Evolutionary conservation across 441 rosid genomes (phyloP).

Genomic region (Daphne laureola): DNA sequence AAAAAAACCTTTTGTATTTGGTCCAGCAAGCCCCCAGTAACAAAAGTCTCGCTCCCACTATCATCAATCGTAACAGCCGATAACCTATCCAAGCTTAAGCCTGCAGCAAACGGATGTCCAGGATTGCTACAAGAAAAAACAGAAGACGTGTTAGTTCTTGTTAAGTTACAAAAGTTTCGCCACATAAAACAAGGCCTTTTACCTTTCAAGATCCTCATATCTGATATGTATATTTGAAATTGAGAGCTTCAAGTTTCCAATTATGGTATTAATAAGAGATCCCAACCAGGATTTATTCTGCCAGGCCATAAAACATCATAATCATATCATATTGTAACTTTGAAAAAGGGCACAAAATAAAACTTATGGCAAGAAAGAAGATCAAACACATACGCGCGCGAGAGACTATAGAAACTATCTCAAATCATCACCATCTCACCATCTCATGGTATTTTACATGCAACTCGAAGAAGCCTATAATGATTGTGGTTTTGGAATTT

Average conservation of each 20-base stretch:
- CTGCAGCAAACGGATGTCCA: slow-evolving; percentile 90
- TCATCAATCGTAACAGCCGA: slow-evolving; percentile 93
- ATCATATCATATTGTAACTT: too few species aligned
- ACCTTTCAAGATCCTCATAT: slow-evolving; percentile 99
- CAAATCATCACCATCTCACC: too few species aligned
- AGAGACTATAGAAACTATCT: too few species aligned
- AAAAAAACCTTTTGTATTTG: slow-evolving; percentile 63
- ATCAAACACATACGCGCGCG: too few species aligned
- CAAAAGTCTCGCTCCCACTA: slow-evolving; percentile 84
- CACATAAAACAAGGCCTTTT: slow-evolving; percentile 9
- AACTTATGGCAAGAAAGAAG: too few species aligned
- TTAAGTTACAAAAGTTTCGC: not conserved
- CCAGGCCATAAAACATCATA: slow-evolving; percentile 8
- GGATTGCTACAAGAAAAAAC: slow-evolving; percentile 60
- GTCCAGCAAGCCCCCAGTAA: slow-evolving; percentile 74
- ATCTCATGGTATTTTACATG: too few species aligned
- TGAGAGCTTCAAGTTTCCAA: slow-evolving; percentile 97
- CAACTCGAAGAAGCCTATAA: too few species aligned
- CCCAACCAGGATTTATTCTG: slow-evolving; percentile 98
- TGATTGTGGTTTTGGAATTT: too few species aligned
- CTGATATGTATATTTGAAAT: slow-evolving; percentile 96
- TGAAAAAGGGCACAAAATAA: too few species aligned
- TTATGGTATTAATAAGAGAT: slow-evolving; percentile 82
- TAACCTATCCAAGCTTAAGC: slow-evolving; percentile 86
- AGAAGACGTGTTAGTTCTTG: not conserved